These are phyloP conservation scores for Mortierella sp. DNA, from an alignment of 371 early-diverging fungal species.

Conservation along the genomic window DNA sequence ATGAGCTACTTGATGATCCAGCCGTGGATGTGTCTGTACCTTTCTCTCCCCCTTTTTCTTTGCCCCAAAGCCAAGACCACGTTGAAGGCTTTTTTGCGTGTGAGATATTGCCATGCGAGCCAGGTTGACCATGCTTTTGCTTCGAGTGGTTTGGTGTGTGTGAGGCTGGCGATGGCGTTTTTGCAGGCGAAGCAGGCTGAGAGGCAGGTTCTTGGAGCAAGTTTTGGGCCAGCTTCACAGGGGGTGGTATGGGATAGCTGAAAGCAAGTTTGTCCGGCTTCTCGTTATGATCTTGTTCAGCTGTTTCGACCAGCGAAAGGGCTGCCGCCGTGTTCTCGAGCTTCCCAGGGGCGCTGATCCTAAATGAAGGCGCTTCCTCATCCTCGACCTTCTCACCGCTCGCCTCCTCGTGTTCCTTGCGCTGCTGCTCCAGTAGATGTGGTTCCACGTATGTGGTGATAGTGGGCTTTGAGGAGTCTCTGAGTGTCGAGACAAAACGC, in stretches of 20 bases:
- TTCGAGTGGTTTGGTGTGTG: neutral
- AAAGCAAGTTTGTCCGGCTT: conserved; percentile 32
- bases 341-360: conserved; percentile 39
- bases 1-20: conserved; percentile 1
- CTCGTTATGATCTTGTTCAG: conserved; percentile 23
- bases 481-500: conserved; percentile 46
- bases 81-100: conserved; percentile 46
- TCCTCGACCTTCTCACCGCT: neutral
- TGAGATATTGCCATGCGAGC: neutral
- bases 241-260: conserved; percentile 52
- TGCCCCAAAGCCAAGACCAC: conserved; percentile 52
- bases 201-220: conserved; percentile 34
- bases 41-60: conserved; percentile 45
- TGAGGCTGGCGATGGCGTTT: neutral
- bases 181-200: conserved; percentile 1
- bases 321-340: conserved; percentile 28
- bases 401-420: conserved; percentile 23
- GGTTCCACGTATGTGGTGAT: conserved; percentile 53
- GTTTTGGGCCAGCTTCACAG: conserved; percentile 48
- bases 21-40: neutral
- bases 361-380: conserved; percentile 17
- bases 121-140: conserved; percentile 4
- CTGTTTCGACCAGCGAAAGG: conserved; percentile 9
- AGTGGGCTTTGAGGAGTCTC: conserved; percentile 49
- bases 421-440: conserved; percentile 45